Conservation (phyloP, 2,329 filamentous ascomycete species). For the Paraphaeosphaeria minitans region DNA sequence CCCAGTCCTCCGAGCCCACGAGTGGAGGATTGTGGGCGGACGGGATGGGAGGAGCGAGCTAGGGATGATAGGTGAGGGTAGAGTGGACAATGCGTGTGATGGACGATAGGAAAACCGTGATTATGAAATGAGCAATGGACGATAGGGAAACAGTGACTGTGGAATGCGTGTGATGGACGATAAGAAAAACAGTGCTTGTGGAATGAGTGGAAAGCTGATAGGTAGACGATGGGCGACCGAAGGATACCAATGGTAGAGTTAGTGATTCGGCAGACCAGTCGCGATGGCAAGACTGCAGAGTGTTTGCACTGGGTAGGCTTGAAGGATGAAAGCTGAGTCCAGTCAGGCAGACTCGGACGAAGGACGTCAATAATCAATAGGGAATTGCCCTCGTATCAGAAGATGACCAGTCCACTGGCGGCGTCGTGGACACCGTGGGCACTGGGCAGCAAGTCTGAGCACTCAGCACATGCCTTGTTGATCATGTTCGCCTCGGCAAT, state of each 20-base stretch:
- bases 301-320: no score
- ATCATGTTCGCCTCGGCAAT: conserved; percentile 1
- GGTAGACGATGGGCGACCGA: no score
- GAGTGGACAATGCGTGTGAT: neutral
- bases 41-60: neutral
- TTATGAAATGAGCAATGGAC: no score
- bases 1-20: neutral
- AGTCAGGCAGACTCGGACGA: neutral
- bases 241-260: no score
- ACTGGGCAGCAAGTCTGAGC: neutral
- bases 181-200: no score
- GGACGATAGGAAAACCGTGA: no score
- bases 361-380: neutral
- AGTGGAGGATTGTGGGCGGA: neutral
- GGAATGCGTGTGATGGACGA: neutral
- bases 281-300: no score
- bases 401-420: neutral
- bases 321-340: no score
- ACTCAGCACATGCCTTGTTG: neutral
- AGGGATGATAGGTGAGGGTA: neutral
- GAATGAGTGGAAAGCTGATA: no score
- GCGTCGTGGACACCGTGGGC: no score
- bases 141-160: no score
- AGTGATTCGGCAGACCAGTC: no score
- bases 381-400: neutral